phyloP scores from a whole-genome alignment of 2,329 filamentous ascomycete genomes.

The Zasmidium cellare region DNA sequence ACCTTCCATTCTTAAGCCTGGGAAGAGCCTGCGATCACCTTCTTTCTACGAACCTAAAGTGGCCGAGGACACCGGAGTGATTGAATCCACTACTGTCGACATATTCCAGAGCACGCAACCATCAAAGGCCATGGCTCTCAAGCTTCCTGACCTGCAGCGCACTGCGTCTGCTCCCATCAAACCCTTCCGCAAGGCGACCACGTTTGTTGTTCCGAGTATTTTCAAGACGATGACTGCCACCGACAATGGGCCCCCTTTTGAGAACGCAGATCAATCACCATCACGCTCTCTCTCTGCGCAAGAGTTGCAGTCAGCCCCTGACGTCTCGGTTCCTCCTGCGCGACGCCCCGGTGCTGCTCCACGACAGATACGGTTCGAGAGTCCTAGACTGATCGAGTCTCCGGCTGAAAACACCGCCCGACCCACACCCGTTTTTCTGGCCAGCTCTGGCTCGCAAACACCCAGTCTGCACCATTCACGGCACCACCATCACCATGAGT shows the following conservation, averaged over 20 bases:
- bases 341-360: not conserved
- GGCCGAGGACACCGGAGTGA: constrained; percentile 27
- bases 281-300: too few species aligned
- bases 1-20: constrained; percentile 3
- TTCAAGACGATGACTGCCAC: not conserved
- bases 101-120: constrained; percentile 8
- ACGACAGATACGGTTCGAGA: constrained; percentile 17
- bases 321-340: not conserved
- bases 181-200: constrained; percentile 14
- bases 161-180: constrained; percentile 10
- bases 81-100: constrained; percentile 12
- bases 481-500: not conserved
- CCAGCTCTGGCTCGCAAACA: not conserved
- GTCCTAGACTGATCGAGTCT: not conserved
- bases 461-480: not conserved
- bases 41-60: constrained; percentile 31
- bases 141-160: constrained; percentile 10
- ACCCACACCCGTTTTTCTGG: not conserved
- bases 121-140: constrained; percentile 10
- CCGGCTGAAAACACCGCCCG: not conserved
- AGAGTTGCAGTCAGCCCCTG: too few species aligned
- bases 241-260: not conserved
- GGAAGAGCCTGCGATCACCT: constrained; percentile 16
- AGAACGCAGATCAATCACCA: too few species aligned
- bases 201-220: constrained; percentile 1